Conservation (phyloP, 1,284 basidiomycete species). For the Athelia psychrophila region DNA sequence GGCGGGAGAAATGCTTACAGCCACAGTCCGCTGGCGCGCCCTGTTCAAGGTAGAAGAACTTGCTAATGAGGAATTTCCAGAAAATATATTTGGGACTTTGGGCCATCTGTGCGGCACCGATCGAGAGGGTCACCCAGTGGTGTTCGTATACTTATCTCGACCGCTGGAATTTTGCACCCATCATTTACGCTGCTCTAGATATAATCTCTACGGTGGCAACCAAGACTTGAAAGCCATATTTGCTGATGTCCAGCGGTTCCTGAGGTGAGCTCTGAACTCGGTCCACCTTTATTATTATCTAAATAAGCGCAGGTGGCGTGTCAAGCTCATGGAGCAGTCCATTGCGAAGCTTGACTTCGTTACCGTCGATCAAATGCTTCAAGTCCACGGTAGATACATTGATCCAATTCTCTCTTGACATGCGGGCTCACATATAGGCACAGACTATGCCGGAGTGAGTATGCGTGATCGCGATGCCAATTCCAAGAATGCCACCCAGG, state of each 20-base stretch:
- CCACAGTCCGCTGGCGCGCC: constrained; percentile 72
- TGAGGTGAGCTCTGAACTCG: constrained; percentile 43
- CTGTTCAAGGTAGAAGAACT: constrained; percentile 62
- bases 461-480: constrained; percentile 65
- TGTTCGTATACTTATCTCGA: constrained; percentile 37
- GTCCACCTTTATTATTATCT: not conserved
- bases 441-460: constrained; percentile 75
- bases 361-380: constrained; percentile 69
- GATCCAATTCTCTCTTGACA: not conserved
- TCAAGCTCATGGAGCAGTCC: constrained; percentile 70
- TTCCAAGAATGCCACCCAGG: constrained; percentile 70
- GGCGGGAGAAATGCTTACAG: constrained; percentile 62
- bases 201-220: constrained; percentile 67
- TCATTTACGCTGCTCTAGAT: constrained; percentile 34
- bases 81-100: constrained; percentile 63
- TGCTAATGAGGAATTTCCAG: constrained; percentile 59
- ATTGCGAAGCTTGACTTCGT: constrained; percentile 66
- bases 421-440: not conserved
- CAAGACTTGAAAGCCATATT: constrained; percentile 65
- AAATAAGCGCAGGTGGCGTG: constrained; percentile 56
- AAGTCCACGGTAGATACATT: constrained; percentile 60
- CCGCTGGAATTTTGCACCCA: not conserved
- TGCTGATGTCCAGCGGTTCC: constrained; percentile 66
- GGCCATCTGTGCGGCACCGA: constrained; percentile 65
- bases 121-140: constrained; percentile 63